phyloP scores from a whole-genome alignment of 169 alveolate species.

The Plasmodium sp. region DNA sequence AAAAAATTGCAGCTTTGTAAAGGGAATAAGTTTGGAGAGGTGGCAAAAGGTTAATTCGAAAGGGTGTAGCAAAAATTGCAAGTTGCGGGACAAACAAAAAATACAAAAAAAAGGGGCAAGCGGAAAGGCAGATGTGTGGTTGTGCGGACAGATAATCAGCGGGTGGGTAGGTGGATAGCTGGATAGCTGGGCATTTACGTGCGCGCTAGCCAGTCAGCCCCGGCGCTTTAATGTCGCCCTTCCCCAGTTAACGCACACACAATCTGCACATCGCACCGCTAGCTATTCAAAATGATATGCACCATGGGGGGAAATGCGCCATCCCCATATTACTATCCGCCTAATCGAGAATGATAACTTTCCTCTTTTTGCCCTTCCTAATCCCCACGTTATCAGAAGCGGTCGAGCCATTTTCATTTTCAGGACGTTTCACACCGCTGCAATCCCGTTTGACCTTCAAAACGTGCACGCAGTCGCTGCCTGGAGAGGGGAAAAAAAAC shows the following conservation, averaged over 20 bases:
- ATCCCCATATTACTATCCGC: not conserved
- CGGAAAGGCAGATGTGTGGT: not conserved
- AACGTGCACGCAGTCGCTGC: not conserved
- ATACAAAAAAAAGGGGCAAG: not conserved
- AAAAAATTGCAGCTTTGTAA: not conserved
- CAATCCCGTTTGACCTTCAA: not conserved
- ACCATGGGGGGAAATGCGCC: not conserved
- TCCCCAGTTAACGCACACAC: not conserved
- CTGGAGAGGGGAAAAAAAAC: not conserved
- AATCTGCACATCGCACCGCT: not conserved
- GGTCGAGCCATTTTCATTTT: not conserved
- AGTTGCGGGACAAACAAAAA: not conserved
- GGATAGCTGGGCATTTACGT: not conserved
- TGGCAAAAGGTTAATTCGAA: not conserved
- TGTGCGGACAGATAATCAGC: not conserved
- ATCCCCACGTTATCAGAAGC: not conserved
- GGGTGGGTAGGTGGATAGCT: not conserved
- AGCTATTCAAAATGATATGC: not conserved
- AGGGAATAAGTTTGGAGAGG: not conserved
- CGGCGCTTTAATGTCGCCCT: not conserved
- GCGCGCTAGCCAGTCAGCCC: not conserved
- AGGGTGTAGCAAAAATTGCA: not conserved
- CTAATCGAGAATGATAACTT: conserved; percentile 8
- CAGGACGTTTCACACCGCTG: not conserved
- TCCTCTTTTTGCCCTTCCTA: conserved; percentile 11